Evolutionary conservation across 768 basidiomycete species (phyloP), one percentile per base, ranked within the genome.

Genomic region (Termitomyces sp.): DNA sequence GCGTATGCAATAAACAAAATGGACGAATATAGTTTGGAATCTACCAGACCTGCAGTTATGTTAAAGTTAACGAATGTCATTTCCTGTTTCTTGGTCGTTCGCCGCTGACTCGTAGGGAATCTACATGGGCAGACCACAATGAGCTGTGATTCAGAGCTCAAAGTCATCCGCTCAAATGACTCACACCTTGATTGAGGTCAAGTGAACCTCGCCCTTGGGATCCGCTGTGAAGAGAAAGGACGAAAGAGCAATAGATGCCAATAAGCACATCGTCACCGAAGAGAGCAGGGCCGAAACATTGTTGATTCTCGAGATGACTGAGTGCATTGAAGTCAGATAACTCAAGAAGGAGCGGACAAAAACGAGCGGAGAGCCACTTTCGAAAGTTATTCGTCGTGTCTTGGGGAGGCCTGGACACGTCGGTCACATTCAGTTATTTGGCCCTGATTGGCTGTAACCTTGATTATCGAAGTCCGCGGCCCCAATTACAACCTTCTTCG

Each of bases 1-100:
- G 50, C 28, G 55, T 12, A 58, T 38, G 28, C 12, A 55, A 30
- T 51, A 46, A 38, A 36, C 23, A 49, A 10, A 46, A 48, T 36
- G 44, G 7, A 28, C 1, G 3, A 44, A 13, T 23, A 8, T n/a
- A 38, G 9, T n/a, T 12, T 40, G 16, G 52, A 57, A 35, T 32
- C n/a, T 28, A 20, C 38, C 30, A 38, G 67, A 90, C 93, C 93
- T 47, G 91, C 89, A 48, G 82, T 82, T 53, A 92, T 74, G 70
- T 93, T 87, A 75, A 95, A 94, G 68, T 87, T 83, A 40, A 92
- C 81, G 68, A 91, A 88, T 1, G 88, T 88, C 58, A 87, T 79
- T 64, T 95, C 93, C 67, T 90, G 86, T 65, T 87, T 80, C 61
- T 78, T 80, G 64, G 74, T 80, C 5, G 79, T 84, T 50, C 83